These are phyloP conservation scores for Ilex asprella DNA, from an alignment of 257 asterid species.

Conservation along the genomic window DNA sequence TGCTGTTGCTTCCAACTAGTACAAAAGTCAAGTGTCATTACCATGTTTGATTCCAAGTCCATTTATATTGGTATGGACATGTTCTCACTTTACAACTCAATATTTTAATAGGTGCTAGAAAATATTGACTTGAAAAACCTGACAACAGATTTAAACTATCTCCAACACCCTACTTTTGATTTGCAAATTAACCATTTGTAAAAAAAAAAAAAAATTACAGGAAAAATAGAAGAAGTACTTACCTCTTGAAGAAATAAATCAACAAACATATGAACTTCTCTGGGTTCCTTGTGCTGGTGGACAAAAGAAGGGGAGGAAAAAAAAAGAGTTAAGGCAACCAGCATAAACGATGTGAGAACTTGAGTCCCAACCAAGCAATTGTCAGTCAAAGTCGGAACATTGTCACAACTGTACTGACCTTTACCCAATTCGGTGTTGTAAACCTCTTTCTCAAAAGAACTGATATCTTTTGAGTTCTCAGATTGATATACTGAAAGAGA, in stretches of 20 bases:
- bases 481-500: conserved; percentile 69
- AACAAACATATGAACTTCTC: conserved; percentile 98
- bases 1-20: conserved; percentile 54
- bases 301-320: conserved; percentile 10
- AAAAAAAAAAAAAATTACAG: not conserved
- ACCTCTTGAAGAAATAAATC: conserved; percentile 95
- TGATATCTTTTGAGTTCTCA: conserved; percentile 79
- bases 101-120: too few relatives aligned
- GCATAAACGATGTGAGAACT: conserved; percentile 3
- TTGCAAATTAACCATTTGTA: not conserved
- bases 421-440: conserved; percentile 91
- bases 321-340: conserved; percentile 12
- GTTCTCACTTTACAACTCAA: too few relatives aligned
- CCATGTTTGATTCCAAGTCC: too few relatives aligned
- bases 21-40: conserved; percentile 7
- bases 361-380: too few relatives aligned
- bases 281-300: conserved; percentile 86
- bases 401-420: conserved; percentile 39
- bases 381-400: too few relatives aligned
- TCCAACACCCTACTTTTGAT: too few relatives aligned
- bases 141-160: too few relatives aligned
- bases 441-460: conserved; percentile 79
- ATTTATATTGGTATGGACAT: too few relatives aligned
- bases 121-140: not conserved
- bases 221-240: conserved; percentile 10